These are phyloP conservation scores for Pueraria montana DNA, from an alignment of 306 rosid species.

Conservation along the genomic window DNA sequence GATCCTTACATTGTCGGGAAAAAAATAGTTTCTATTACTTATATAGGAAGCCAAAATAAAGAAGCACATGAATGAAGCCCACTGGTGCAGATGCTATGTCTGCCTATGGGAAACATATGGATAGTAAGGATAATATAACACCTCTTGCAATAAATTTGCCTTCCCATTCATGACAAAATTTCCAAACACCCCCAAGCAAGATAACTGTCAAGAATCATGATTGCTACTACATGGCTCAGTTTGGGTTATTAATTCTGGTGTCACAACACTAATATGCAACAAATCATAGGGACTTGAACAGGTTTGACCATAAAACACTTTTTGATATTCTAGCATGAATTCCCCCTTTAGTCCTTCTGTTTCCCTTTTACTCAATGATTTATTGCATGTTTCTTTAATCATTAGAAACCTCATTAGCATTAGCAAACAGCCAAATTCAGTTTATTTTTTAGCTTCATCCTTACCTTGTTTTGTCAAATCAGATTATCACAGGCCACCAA, in stretches of 20 bases:
- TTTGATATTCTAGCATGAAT: not conserved
- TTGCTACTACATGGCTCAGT: not conserved
- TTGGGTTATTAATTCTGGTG: not conserved
- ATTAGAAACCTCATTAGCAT: not conserved
- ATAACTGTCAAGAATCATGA: not conserved
- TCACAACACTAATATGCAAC: not conserved
- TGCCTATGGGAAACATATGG: not conserved
- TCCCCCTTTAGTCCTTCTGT: not conserved
- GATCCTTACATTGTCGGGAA: not conserved
- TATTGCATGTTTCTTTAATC: not conserved
- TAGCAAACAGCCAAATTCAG: not conserved
- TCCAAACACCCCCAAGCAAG: not conserved
- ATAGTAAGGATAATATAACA: not conserved
- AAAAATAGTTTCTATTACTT: not conserved
- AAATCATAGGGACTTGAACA: not conserved
- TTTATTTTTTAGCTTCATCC: not conserved
- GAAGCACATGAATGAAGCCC: not conserved
- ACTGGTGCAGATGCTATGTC: not conserved
- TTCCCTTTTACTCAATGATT: not conserved
- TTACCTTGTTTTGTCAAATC: no score
- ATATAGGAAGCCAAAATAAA: not conserved
- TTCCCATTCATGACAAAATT: not conserved
- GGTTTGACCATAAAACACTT: not conserved
- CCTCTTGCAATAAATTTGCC: not conserved
- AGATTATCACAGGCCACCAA: no score